Conservation (phyloP, 495 filamentous ascomycete species). For the Lasiosphaeriaceae sp. region DNA sequence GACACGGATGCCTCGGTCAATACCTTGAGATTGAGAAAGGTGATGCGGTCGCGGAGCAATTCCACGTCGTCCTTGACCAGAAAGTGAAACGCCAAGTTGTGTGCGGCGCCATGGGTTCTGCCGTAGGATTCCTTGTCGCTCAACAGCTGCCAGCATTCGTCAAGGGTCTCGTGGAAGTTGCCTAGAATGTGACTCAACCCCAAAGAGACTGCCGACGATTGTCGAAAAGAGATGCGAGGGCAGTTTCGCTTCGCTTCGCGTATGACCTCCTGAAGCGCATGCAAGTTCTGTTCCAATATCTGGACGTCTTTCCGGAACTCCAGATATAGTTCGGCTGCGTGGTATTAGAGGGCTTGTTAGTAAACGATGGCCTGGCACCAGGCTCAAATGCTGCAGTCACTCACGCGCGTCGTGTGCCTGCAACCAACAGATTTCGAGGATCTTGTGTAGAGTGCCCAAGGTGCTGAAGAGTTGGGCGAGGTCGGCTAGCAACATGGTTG, state of each 20-base stretch:
- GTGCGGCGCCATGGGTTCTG: not conserved
- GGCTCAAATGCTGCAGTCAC: not conserved
- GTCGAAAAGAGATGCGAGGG: not conserved
- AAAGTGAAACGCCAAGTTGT: slow-evolving; percentile 12
- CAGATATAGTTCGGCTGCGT: not conserved
- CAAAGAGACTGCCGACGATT: not conserved
- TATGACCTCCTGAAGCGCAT: not conserved
- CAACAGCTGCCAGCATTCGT: not conserved
- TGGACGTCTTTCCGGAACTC: not conserved
- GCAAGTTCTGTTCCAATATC: not conserved
- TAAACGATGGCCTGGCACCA: not conserved
- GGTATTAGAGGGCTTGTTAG: not conserved
- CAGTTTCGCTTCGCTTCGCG: not conserved
- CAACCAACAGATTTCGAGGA: too few relatives aligned
- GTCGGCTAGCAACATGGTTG: too few relatives aligned
- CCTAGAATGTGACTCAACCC: not conserved
- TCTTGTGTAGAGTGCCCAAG: too few relatives aligned
- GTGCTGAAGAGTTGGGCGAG: too few relatives aligned
- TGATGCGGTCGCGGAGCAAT: slow-evolving; percentile 17
- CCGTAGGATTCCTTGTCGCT: not conserved
- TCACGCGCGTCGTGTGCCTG: too few relatives aligned
- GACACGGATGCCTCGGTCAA: not conserved
- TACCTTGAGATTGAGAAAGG: slow-evolving; percentile 12
- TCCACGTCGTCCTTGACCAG: slow-evolving; percentile 14
- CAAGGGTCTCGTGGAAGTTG: not conserved